These are phyloP conservation scores for Coemansia sp. DNA, from an alignment of 192 early-diverging fungal genomes.

Conservation along the genomic window DNA sequence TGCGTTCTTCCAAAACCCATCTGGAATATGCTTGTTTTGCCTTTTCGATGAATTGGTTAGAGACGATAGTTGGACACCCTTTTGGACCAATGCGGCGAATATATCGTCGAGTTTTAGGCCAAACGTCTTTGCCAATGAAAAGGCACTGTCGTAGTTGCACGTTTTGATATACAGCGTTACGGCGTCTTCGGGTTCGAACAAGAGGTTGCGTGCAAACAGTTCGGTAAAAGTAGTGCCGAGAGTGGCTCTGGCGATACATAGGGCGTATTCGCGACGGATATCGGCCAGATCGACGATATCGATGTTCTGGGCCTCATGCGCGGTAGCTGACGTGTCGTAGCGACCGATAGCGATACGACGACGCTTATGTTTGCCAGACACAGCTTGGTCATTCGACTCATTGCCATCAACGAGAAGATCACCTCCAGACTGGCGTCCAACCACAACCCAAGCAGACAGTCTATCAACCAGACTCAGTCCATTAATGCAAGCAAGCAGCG, in stretches of 20 bases:
- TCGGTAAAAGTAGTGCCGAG: conserved; percentile 37
- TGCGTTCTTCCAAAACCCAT: conserved; percentile 40
- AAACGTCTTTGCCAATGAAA: conserved; percentile 30
- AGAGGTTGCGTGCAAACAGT: conserved; percentile 40
- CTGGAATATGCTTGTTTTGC: conserved; percentile 23
- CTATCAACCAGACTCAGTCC: conserved; percentile 45
- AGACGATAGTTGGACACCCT: conserved; percentile 33
- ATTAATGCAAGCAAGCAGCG: conserved; percentile 45
- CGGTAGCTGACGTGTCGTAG: conserved; percentile 18
- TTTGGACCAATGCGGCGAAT: conserved; percentile 27
- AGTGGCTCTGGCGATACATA: conserved; percentile 42
- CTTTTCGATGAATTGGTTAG: neutral
- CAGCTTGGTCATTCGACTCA: neutral
- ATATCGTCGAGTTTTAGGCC: conserved; percentile 30
- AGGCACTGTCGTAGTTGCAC: conserved; percentile 51
- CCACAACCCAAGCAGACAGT: conserved; percentile 52
- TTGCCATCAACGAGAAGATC: neutral
- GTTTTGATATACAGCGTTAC: conserved; percentile 39
- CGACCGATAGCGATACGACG: conserved; percentile 39
- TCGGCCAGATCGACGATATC: conserved; percentile 48
- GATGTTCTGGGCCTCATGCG: conserved; percentile 17
- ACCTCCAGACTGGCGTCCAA: conserved; percentile 13
- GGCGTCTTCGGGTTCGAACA: conserved; percentile 45
- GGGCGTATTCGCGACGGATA: conserved; percentile 47
- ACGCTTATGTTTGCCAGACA: conserved; percentile 13